Conservation (phyloP, 768 basidiomycete genomes). For the Trametes cingulata region DNA sequence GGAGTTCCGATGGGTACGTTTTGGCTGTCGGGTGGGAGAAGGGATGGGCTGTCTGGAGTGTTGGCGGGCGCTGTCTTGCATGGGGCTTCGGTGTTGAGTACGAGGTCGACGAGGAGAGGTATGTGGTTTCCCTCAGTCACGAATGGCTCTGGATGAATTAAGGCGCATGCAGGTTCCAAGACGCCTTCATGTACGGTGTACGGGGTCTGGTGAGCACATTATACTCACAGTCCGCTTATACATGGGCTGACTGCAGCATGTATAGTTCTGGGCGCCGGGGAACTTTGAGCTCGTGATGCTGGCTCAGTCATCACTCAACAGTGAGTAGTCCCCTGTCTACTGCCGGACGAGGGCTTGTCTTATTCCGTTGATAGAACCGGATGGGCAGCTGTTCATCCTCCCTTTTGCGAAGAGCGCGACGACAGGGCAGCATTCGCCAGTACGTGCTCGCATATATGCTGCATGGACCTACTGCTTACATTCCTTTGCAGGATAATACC, state of each 20-base stretch:
- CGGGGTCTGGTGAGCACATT: conserved; percentile 60
- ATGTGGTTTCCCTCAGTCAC: conserved; percentile 24
- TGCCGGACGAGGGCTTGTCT: neutral
- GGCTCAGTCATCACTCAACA: conserved; percentile 51
- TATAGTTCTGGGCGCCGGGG: conserved; percentile 90
- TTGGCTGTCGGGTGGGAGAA: conserved; percentile 89
- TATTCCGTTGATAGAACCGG: conserved; percentile 42
- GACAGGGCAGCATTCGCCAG: conserved; percentile 88
- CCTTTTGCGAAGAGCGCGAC: conserved; percentile 96
- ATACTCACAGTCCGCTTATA: too few relatives aligned
- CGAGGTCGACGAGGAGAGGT: conserved; percentile 52
- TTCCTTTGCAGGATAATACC: conserved; percentile 69
- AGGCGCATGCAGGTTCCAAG: conserved; percentile 55
- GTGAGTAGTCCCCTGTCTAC: conserved; percentile 38
- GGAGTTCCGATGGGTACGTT: conserved; percentile 96
- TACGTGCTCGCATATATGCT: conserved; percentile 38
- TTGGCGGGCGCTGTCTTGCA: conserved; percentile 84
- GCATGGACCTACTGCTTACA: neutral
- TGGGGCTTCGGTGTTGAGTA: conserved; percentile 75
- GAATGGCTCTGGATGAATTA: neutral
- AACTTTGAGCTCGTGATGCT: conserved; percentile 87
- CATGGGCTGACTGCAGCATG: too few relatives aligned
- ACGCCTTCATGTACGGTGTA: conserved; percentile 84
- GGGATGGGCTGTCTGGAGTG: conserved; percentile 91
- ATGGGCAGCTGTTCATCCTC: conserved; percentile 78